Evolutionary conservation across 108 stramenopile species (phyloP).

Genomic region (Skeletonema marinoi): DNA sequence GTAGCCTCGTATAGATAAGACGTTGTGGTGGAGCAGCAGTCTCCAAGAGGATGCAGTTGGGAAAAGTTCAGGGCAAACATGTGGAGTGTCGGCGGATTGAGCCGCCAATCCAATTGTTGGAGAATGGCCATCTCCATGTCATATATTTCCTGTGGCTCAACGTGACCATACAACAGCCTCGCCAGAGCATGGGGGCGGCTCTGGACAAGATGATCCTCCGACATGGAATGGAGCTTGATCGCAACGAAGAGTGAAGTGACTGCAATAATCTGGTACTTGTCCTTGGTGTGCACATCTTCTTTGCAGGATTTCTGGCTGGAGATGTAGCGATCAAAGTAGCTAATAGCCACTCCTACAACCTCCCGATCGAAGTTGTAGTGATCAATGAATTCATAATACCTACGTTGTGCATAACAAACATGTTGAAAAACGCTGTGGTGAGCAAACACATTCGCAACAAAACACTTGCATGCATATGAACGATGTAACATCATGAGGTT

Average conservation of each 20-base stretch:
- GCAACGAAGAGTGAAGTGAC: slow-evolving; percentile 67
- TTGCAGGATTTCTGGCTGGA: slow-evolving; percentile 18
- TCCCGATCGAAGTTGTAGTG: slow-evolving; percentile 72
- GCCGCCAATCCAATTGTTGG: slow-evolving; percentile 3
- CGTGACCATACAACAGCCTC: background rate
- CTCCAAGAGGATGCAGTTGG: slow-evolving; percentile 9
- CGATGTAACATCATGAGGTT: background rate
- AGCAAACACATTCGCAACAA: background rate
- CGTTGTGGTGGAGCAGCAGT: background rate
- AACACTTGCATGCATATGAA: too few relatives aligned
- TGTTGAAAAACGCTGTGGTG: background rate
- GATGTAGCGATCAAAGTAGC: slow-evolving; percentile 60
- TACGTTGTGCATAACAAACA: background rate
- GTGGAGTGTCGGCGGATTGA: slow-evolving; percentile 28
- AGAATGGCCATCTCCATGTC: slow-evolving; percentile 15
- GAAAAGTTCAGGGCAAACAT: slow-evolving; percentile 9
- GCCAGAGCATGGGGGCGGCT: background rate
- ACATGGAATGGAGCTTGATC: slow-evolving; percentile 58
- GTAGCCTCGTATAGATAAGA: slow-evolving; percentile 23
- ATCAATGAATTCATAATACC: slow-evolving; percentile 57
- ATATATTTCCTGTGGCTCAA: slow-evolving; percentile 32
- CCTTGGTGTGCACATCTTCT: slow-evolving; percentile 17
- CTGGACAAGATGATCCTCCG: background rate
- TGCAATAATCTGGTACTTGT: slow-evolving; percentile 61
- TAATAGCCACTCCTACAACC: slow-evolving; percentile 59